Conservation (phyloP, 441 rosid species). For the Populus trichocarpa region DNA sequence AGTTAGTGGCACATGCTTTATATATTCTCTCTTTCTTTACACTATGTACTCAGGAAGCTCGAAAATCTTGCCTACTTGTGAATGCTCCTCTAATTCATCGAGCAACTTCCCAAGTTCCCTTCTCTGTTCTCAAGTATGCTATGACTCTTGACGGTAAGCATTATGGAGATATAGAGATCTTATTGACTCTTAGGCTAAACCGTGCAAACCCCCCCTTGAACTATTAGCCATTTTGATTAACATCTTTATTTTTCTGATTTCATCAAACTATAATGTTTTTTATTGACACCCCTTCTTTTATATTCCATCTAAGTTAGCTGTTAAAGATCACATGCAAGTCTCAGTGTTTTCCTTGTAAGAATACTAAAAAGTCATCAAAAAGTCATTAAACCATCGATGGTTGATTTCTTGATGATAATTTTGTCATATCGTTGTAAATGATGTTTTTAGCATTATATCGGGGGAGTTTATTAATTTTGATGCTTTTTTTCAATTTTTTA, state of each 20-base stretch:
- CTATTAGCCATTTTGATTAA: not conserved
- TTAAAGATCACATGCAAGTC: not conserved
- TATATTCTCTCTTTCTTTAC: not conserved
- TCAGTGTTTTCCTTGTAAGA: not conserved
- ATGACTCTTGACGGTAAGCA: slow-evolving; percentile 91
- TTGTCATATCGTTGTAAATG: not conserved
- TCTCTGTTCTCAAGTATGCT: slow-evolving; percentile 89
- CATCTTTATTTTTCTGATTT: not conserved
- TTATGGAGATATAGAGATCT: not conserved
- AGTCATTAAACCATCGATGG: not conserved
- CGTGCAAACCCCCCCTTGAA: not conserved
- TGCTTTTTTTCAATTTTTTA: not conserved
- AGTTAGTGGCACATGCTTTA: not conserved
- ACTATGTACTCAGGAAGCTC: slow-evolving; percentile 57
- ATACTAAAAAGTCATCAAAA: not conserved
- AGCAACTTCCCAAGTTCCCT: slow-evolving; percentile 82
- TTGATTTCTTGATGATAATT: not conserved
- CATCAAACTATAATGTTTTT: not conserved
- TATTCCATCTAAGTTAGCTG: not conserved
- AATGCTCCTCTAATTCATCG: slow-evolving; percentile 83
- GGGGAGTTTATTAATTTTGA: not conserved
- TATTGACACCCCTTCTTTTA: not conserved
- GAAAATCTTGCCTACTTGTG: slow-evolving; percentile 70
- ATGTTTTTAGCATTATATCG: not conserved
- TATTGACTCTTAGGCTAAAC: not conserved